Evolutionary conservation across 1,284 basidiomycete genomes (phyloP).

Genomic region (Naganishia sp.): DNA sequence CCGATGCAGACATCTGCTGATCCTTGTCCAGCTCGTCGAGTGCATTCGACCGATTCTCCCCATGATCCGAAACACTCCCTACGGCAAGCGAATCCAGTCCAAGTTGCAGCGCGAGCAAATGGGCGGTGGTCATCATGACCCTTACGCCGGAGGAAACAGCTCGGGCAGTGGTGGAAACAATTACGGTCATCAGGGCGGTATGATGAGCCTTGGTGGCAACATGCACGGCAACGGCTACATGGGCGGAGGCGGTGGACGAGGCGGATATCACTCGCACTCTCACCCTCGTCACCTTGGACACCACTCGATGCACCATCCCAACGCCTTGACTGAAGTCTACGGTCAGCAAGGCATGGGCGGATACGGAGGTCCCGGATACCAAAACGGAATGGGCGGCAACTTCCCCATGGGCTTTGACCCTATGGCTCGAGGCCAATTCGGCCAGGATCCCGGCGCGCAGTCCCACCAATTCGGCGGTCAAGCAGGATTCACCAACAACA

Average conservation of each 20-base stretch:
- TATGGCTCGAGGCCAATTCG: slow-evolving; percentile 28
- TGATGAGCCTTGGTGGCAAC: slow-evolving; percentile 34
- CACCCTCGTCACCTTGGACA: slow-evolving; percentile 51
- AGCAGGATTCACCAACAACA: slow-evolving; percentile 11
- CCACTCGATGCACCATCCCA: slow-evolving; percentile 53
- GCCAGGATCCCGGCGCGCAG: slow-evolving; percentile 7
- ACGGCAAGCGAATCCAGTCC: slow-evolving; percentile 96
- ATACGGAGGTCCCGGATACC: slow-evolving; percentile 31
- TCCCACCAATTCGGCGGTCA: slow-evolving; percentile 13
- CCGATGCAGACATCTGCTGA: slow-evolving; percentile 43
- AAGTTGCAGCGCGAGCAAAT: slow-evolving; percentile 90
- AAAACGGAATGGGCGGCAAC: slow-evolving; percentile 31
- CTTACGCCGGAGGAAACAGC: slow-evolving; percentile 57
- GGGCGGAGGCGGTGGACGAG: slow-evolving; percentile 35
- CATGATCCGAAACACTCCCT: slow-evolving; percentile 93
- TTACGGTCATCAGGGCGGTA: slow-evolving; percentile 60
- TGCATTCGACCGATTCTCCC: slow-evolving; percentile 95
- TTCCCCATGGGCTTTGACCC: slow-evolving; percentile 31
- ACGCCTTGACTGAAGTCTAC: slow-evolving; percentile 54
- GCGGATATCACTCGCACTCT: slow-evolving; percentile 40
- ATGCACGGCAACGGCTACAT: slow-evolving; percentile 33
- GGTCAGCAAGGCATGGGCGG: slow-evolving; percentile 37
- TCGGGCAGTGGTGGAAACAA: slow-evolving; percentile 46
- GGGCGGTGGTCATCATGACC: slow-evolving; percentile 57
- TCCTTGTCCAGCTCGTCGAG: slow-evolving; percentile 69